Evolutionary conservation across 2,329 filamentous ascomycete species (phyloP), one percentile per base, ranked within the genome.

Genomic region (Neofusicoccum umdonicola): DNA sequence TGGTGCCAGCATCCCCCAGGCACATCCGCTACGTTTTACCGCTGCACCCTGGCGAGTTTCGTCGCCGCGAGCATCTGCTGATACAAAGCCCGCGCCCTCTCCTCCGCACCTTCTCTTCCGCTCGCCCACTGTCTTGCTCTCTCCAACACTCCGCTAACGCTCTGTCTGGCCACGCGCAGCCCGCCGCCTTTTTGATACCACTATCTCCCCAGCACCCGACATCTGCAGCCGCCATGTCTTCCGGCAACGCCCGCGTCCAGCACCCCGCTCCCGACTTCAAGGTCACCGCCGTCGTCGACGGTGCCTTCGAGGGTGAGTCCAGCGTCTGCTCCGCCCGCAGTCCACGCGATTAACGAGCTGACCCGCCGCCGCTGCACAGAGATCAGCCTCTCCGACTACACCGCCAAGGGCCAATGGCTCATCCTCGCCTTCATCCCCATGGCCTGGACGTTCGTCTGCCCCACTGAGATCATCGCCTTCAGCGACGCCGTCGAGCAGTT

Each of bases 391-490:
- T 74, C 72, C 34, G 67, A 72, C 68, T 81, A 78, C 71, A 76
- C 74, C 35, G 71, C 73, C 50, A 77, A 73, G 68, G 80, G 81
- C 66, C 79, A 83, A 78, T 84, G 87, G 87, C 83, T 88, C 66
- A 80, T 88, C 70, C 85, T 89, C 39, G 83, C 86, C 68, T 89
- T 89, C 81, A 86, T 88, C 75, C 87, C 87, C 65, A 86, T 88
- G 78, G 87, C 88, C 71, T 89, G 87, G 82, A 88, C 86, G 69
- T 89, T 88, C 69, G 86, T 89, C 73, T 89, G 87, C 80, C 85
- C 85, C 34, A 87, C 85, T 73, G 85, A 89, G 77, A 88, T 89
- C 77, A 83, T 87, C 71, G 85, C 87, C 72, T 89, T 85, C 79
- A 86, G 84, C 75, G 84, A 87, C 64, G 84, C 85, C 62, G 80